Evolutionary conservation across 148 eudicot species (phyloP), one percentile per base, ranked within the genome.

Genomic region (Polygonum aviculare): DNA sequence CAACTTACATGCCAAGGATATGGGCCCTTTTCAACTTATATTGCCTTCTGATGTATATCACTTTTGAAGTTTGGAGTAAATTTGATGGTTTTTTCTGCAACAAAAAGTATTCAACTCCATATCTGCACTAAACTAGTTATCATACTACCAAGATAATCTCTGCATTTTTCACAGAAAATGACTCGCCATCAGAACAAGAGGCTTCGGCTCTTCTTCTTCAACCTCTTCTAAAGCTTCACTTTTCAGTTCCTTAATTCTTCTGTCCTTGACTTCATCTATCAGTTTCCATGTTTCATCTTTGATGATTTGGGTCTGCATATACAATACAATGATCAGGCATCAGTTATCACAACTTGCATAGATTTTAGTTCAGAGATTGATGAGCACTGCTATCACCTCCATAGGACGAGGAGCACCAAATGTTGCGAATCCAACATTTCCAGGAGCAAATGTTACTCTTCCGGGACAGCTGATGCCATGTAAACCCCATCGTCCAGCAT

Each of bases 371-470:
- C 54, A 18, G 19, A 76, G 21, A 41, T 60, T 22, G 72, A 63
- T 48, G 52, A 33, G 7, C 31, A 48, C 39, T 26, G 48, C 12
- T 73, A 69, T 78, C 39, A 88, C 92, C 92, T 85, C 92, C 94
- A 88, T 84, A 7, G 98, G 98, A 75, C 94, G 92, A 59, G 98
- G 98, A 74, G 88, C 92, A 77, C 98, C 98, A 88, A 93, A 93
- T 54, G 96, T 91, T 26, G 91, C 67, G 81, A 89, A 93, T 41
- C 98, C 98, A 26, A 83, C 90, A 87, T 91, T 88, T 41, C 98
- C 98, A 12, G 98, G 98, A 39, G 96, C 87, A 85, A 91, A 93
- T 50, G 98, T 93, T 31, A 90, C 96, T 81, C 98, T 93, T 54
- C 98, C 98, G 7, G 97, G 98, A 82, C 91, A 86, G 57, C 86